These are phyloP conservation scores for Yamadazyma blattariae DNA, from an alignment of 1,139 yeast genomes.

Conservation along the genomic window DNA sequence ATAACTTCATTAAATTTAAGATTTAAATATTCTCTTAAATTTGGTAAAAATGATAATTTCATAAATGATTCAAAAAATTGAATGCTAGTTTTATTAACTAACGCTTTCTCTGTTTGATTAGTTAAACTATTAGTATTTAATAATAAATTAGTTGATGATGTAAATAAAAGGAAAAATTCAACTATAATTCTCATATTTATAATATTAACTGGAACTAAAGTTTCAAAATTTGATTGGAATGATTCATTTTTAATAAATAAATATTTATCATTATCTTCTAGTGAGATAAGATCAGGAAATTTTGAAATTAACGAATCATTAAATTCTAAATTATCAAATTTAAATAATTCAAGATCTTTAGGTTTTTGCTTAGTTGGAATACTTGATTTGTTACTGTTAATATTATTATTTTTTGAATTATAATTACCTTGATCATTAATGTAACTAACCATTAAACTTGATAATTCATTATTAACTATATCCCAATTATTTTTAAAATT, in stretches of 20 bases:
- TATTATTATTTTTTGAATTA: not conserved
- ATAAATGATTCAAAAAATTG: constrained; percentile 65
- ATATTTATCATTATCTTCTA: constrained; percentile 4
- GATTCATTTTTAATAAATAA: constrained; percentile 56
- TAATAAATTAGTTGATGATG: constrained; percentile 45
- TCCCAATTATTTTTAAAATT: constrained; percentile 58
- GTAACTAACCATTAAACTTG: constrained; percentile 55
- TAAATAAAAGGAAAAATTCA: constrained; percentile 57
- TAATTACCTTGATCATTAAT: constrained; percentile 25
- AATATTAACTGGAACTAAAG: constrained; percentile 71
- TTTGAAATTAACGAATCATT: constrained; percentile 15
- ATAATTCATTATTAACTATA: constrained; percentile 55
- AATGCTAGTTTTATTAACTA: constrained; percentile 24
- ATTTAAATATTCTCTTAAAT: constrained; percentile 56
- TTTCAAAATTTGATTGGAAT: constrained; percentile 54
- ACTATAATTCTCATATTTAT: constrained; percentile 77
- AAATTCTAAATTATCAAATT: constrained; percentile 45
- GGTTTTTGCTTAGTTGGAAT: not conserved
- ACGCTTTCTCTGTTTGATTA: constrained; percentile 7
- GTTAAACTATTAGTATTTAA: constrained; percentile 14
- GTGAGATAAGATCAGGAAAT: constrained; percentile 11
- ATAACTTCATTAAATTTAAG: constrained; percentile 27
- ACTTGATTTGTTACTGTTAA: not conserved
- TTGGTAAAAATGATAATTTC: constrained; percentile 61
- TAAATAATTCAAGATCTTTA: constrained; percentile 31